Percentiles rank a stretch among this genome's conserved stretches.
These are phyloP conservation scores for Monosporascus sp. DNA, from an alignment of 2,329 filamentous ascomycete genomes.

Conservation along the genomic window DNA sequence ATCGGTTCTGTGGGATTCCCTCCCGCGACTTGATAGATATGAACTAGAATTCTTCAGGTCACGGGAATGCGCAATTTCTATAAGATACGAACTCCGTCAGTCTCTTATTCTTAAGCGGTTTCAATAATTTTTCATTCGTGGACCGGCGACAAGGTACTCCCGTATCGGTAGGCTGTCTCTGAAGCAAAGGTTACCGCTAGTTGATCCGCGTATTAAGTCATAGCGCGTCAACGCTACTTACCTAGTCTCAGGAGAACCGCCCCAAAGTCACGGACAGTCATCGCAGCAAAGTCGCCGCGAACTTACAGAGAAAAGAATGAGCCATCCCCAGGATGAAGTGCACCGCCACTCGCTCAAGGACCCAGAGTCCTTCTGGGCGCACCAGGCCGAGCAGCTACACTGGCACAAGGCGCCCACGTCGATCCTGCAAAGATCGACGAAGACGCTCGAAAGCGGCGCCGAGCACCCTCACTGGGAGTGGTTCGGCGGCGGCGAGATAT, in stretches of 20 bases:
- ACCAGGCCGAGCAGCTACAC: constrained; percentile 67
- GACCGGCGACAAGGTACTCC: no score
- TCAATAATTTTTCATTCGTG: no score
- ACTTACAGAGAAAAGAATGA: constrained; percentile 14
- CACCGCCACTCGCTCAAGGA: constrained; percentile 57
- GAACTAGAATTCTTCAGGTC: no score
- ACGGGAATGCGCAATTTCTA: no score
- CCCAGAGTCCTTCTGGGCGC: constrained; percentile 69
- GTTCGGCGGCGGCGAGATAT: constrained; percentile 86
- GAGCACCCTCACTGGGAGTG: constrained; percentile 77
- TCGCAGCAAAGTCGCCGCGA: no score
- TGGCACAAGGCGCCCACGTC: constrained; percentile 74
- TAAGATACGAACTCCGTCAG: no score
- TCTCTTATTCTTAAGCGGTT: no score
- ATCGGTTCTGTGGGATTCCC: no score
- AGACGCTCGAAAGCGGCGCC: constrained; percentile 56
- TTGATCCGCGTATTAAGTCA: no score
- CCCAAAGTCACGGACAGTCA: neutral
- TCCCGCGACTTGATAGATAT: no score
- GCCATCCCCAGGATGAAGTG: constrained; percentile 45
- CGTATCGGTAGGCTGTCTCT: no score
- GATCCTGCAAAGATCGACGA: constrained; percentile 55
- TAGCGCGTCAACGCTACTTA: neutral
- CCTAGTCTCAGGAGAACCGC: neutral
- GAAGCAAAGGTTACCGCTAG: no score